Conservation (phyloP, 2,329 filamentous ascomycete species). For the Cladosporium sp. region DNA sequence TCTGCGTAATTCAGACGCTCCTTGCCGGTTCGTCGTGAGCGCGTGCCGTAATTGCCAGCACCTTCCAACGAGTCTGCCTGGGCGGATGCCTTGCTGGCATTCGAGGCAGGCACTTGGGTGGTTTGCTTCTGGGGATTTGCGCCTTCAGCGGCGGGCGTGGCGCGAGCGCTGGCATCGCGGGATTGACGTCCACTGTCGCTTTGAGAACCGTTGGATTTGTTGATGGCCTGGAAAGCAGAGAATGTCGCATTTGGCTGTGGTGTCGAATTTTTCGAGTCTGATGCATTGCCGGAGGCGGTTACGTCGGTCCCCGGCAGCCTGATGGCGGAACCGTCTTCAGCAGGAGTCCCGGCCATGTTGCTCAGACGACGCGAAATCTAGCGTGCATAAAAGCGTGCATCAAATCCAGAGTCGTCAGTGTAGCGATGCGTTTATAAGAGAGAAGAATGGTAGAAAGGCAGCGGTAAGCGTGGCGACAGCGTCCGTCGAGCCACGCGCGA, state of each 20-base stretch:
- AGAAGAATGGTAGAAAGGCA: not conserved
- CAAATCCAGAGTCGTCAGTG: not conserved
- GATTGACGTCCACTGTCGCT: constrained; percentile 18
- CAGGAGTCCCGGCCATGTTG: constrained; percentile 14
- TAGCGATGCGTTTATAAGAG: constrained; percentile 1
- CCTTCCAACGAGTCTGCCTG: constrained; percentile 36
- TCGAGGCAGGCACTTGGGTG: not conserved
- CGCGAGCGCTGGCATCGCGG: constrained; percentile 8
- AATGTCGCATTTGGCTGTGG: constrained; percentile 9
- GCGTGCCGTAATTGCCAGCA: constrained; percentile 66
- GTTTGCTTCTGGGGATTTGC: not conserved
- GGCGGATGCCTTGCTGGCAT: constrained; percentile 20
- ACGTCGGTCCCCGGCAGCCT: not conserved
- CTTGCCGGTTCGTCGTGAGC: constrained; percentile 76
- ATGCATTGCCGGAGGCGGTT: not conserved
- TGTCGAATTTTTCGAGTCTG: not conserved
- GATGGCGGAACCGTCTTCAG: constrained; percentile 10
- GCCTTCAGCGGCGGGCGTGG: constrained; percentile 4
- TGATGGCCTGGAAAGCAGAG: constrained; percentile 24
- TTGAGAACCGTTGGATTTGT: constrained; percentile 17
- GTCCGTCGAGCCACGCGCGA: constrained; percentile 7
- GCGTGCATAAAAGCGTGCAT: too few species aligned
- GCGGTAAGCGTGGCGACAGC: not conserved
- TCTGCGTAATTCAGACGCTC: constrained; percentile 92
- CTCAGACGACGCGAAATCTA: not conserved